phyloP scores from a whole-genome alignment of 2,329 filamentous ascomycete genomes.

The Orbilia blumenaviensis region DNA sequence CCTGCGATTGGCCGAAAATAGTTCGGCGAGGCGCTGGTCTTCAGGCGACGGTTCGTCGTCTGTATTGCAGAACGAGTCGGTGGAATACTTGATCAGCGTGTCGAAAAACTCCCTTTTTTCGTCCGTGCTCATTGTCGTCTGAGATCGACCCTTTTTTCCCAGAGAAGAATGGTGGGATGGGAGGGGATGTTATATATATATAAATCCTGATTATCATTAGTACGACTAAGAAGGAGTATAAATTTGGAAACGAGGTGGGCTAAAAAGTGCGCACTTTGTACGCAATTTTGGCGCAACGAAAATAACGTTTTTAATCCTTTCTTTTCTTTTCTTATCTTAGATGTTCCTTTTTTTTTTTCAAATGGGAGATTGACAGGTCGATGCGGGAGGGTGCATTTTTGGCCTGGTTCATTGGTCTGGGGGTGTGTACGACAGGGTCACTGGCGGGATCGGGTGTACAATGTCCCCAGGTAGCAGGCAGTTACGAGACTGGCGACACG shows the following conservation, averaged over 20 bases:
- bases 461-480: not conserved
- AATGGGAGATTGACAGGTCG: constrained; percentile 12
- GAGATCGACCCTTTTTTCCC: too few species aligned
- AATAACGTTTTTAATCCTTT: too few species aligned
- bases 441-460: too few species aligned
- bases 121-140: constrained; percentile 2
- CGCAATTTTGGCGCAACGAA: constrained; percentile 51
- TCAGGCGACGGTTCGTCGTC: constrained; percentile 39
- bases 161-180: not conserved
- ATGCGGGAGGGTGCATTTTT: constrained; percentile 6
- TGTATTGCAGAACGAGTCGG: not conserved
- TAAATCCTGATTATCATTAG: not conserved
- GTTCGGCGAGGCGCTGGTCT: constrained; percentile 27
- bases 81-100: constrained; percentile 2
- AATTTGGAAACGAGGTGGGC: not conserved
- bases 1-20: constrained; percentile 50
- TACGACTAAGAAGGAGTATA: not conserved
- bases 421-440: not conserved
- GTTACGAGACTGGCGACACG: not conserved
- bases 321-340: too few species aligned
- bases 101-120: constrained; percentile 44
- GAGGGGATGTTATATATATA: not conserved
- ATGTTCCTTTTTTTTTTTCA: not conserved
- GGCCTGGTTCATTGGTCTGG: not conserved
- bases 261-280: constrained; percentile 28